phyloP scores from a whole-genome alignment of 495 filamentous ascomycete genomes.

The Hypoxylon crocopeplum region DNA sequence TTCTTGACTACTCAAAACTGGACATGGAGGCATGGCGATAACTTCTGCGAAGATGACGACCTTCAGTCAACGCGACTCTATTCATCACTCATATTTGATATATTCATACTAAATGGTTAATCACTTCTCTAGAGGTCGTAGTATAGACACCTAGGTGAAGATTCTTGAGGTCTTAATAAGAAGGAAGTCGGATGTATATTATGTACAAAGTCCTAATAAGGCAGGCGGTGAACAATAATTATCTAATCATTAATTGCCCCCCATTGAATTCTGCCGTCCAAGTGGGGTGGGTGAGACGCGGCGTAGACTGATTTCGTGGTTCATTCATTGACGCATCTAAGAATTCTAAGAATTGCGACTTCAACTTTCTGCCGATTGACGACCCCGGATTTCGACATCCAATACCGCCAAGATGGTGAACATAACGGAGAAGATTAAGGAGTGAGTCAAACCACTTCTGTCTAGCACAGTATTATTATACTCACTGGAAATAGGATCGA shows the following conservation, averaged over 20 bases:
- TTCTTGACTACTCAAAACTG: no score
- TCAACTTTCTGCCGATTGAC: background rate
- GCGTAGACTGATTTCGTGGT: no score
- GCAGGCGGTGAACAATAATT: conserved; percentile 30
- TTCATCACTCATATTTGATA: no score
- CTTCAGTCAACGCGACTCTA: no score
- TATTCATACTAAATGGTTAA: no score
- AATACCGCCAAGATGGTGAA: conserved; percentile 86
- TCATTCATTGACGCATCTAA: no score
- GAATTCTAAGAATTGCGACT: background rate
- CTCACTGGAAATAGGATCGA: conserved; percentile 76
- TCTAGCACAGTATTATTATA: background rate
- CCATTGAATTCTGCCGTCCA: conserved; percentile 38
- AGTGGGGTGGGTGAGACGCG: conserved; percentile 24
- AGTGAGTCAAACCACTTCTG: conserved; percentile 60
- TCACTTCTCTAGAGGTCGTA: no score
- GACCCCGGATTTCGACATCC: conserved; percentile 3
- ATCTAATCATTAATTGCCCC: conserved; percentile 27
- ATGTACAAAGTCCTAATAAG: background rate
- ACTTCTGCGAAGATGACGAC: no score
- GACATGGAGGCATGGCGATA: no score
- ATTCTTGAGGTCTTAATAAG: no score
- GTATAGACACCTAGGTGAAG: no score
- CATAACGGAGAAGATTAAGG: conserved; percentile 99
- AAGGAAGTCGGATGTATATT: no score